Conservation (phyloP, 1,139 yeast genomes). For the Saccharomyces hybrid region DNA sequence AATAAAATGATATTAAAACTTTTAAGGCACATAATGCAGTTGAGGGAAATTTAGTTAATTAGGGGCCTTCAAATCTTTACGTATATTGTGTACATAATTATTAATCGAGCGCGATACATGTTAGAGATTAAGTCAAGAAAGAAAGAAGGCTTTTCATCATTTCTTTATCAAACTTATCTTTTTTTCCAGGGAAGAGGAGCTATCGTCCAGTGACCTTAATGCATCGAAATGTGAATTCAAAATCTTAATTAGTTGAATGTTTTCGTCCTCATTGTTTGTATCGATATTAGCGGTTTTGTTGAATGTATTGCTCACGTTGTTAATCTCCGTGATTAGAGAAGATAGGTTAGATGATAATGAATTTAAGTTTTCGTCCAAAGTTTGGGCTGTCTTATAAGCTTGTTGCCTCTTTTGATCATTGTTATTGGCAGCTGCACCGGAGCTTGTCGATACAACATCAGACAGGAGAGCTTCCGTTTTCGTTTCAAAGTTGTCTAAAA, state of each 20-base stretch:
- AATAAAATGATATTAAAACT: too few relatives aligned
- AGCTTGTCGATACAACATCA: constrained; percentile 35
- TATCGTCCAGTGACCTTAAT: constrained; percentile 74
- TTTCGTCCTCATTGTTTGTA: constrained; percentile 28
- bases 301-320: constrained; percentile 76
- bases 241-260: constrained; percentile 62
- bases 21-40: too few relatives aligned
- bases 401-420: constrained; percentile 82
- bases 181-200: constrained; percentile 35
- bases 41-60: too few relatives aligned
- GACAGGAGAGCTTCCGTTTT: constrained; percentile 62
- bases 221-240: constrained; percentile 87
- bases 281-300: constrained; percentile 53
- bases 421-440: constrained; percentile 22
- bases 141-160: too few relatives aligned
- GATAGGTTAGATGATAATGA: constrained; percentile 66
- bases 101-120: too few relatives aligned
- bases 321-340: constrained; percentile 75
- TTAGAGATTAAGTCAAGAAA: too few relatives aligned
- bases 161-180: too few relatives aligned
- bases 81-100: too few relatives aligned
- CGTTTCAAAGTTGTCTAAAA: constrained; percentile 76
- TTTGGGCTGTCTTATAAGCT: constrained; percentile 83
- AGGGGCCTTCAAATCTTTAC: too few relatives aligned
- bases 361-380: constrained; percentile 75